Conservation (phyloP, 805 yeast genomes). For the Debaryomyces tyrocola region DNA sequence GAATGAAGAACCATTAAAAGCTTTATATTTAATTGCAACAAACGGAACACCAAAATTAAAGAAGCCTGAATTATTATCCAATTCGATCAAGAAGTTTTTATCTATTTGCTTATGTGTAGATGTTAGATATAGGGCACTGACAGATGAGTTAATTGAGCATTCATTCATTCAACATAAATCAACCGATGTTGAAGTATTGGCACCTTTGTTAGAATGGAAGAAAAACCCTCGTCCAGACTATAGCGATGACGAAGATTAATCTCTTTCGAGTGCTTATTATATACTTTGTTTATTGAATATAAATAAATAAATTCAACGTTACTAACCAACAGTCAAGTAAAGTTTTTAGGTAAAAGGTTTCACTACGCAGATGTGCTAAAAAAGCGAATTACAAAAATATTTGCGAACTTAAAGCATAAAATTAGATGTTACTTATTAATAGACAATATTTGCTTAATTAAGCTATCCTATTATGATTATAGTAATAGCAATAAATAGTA, state of each 20-base stretch:
- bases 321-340: too few species aligned
- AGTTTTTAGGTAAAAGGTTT: too few species aligned
- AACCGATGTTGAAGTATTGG: conserved; percentile 58
- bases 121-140: conserved; percentile 84
- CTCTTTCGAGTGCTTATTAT: background rate
- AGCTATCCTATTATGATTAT: too few species aligned
- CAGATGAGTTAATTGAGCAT: conserved; percentile 83
- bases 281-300: background rate
- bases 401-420: too few species aligned
- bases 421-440: too few species aligned
- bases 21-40: conserved; percentile 73
- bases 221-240: conserved; percentile 12
- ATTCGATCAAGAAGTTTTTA: conserved; percentile 79
- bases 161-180: conserved; percentile 62
- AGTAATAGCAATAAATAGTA: too few species aligned
- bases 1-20: conserved; percentile 77
- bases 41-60: conserved; percentile 80
- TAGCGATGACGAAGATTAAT: conserved; percentile 6
- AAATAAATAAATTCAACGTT: too few species aligned
- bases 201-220: conserved; percentile 57
- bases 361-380: too few species aligned
- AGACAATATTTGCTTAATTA: too few species aligned
- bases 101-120: conserved; percentile 93
- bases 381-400: too few species aligned
- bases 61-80: conserved; percentile 65